A percentile compares a stretch with the other conserved stretches of the same genome.
phyloP scores from a whole-genome alignment of 2,329 filamentous ascomycete genomes.

The Colletotrichum sp. region DNA sequence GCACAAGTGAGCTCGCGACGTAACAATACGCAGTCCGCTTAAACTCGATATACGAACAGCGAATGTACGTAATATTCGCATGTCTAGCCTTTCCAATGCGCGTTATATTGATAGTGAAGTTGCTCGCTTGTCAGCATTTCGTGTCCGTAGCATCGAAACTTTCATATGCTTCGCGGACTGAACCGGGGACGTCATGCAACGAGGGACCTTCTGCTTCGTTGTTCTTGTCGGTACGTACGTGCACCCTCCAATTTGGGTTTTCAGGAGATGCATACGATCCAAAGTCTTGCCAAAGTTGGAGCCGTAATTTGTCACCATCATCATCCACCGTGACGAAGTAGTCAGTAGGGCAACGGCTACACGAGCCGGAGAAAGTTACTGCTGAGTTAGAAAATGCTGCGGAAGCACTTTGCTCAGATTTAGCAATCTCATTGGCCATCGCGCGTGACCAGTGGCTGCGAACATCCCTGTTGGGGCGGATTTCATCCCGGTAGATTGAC shows the following conservation, averaged over 20 bases:
- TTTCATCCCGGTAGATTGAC: not conserved
- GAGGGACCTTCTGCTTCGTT: not conserved
- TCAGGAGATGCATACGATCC: not conserved
- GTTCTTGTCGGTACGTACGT: accelerated
- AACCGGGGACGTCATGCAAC: not conserved
- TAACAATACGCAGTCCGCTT: not conserved
- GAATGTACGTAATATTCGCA: not conserved
- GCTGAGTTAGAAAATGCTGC: not conserved
- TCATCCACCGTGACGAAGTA: not conserved
- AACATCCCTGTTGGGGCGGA: not conserved
- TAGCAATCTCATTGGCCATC: not conserved
- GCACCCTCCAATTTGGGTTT: not conserved
- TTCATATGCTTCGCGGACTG: not conserved
- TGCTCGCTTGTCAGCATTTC: not conserved
- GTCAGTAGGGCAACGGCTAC: not conserved
- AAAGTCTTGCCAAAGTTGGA: not conserved
- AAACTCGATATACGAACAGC: accelerated
- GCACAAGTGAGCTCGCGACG: not conserved
- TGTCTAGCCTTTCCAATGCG: accelerated
- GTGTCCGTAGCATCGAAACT: not conserved
- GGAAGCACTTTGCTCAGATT: not conserved
- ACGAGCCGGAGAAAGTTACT: not conserved
- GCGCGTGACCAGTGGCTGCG: not conserved
- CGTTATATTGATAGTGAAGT: not conserved
- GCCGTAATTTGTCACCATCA: not conserved